Evolutionary conservation across 2,329 filamentous ascomycete species (phyloP), one percentile per base, ranked within the genome.

Genomic region (Talaromyces islandicus): DNA sequence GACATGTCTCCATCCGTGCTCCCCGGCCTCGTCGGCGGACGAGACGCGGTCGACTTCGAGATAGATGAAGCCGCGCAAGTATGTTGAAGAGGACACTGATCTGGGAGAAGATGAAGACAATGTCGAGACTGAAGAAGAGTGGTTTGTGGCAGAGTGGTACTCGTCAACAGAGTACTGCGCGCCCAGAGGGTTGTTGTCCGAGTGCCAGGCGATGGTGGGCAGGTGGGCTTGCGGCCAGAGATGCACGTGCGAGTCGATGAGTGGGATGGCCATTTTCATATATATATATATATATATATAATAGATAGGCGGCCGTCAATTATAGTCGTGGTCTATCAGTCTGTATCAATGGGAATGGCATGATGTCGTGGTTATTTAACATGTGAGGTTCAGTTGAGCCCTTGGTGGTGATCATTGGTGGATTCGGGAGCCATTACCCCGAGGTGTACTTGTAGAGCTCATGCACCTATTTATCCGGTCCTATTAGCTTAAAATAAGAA

Each of bases 241-340:
- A 78, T 97, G 92, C 75, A 97, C 88, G 80, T 97, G 93, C 43
- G 91, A 88, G 79, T 97, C 92, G 74, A 97, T 85, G 70, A 96
- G 87, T 29, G 84, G 72, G 54, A 67, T 68, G 1, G 67, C 50
- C 69, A 71, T 73, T 41, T 29, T 12, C 21, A 19, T 46, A 7
- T 21, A 7, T 46, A 3, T 12, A 27, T 54, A 54, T 54, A 27
- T 54, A 14, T 30, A 19, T n/a, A 7, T 38, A 27, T 30, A 2
- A 10, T 30, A 30, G 29, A 30, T 7, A 38, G 35, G 35, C 35
- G 5, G 35, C 35, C 35, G 35, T 38, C 6, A 38, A 38, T 9
- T 7, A 7, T 38, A 46, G 19, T 14, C 43, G 19, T 46, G n/a
- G 17, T 17, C 19, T 9, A 46, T 46, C 43, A 46, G n/a, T 24